phyloP scores from a whole-genome alignment of 2,329 filamentous ascomycete genomes.

The Microdochium trichocladiopsis region DNA sequence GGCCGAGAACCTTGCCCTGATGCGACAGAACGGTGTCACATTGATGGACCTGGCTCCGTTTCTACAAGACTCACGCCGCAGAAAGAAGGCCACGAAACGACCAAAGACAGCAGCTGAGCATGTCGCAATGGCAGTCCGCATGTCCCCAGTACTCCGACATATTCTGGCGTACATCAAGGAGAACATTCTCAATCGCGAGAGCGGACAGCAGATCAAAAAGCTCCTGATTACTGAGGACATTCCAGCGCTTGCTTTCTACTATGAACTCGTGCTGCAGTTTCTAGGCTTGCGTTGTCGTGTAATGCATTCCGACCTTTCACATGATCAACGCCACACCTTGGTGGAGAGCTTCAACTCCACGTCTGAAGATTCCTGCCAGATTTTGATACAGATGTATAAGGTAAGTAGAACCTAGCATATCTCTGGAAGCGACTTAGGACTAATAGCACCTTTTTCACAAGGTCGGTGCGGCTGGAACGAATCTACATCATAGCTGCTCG shows the following conservation, averaged over 20 bases:
- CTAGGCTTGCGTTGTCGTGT: constrained; percentile 16
- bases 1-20: constrained; percentile 6
- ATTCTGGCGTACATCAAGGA: constrained; percentile 15
- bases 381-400: constrained; percentile 20
- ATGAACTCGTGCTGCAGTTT: constrained; percentile 18
- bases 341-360: constrained; percentile 16
- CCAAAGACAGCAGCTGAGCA: constrained; percentile 13
- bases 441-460: too few species aligned
- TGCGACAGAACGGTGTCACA: constrained; percentile 12
- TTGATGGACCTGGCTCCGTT: constrained; percentile 13
- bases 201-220: constrained; percentile 14
- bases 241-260: constrained; percentile 19
- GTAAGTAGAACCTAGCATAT: constrained; percentile 18
- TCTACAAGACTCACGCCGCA: constrained; percentile 3
- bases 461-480: background rate
- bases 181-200: constrained; percentile 9
- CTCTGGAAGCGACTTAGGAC: too few species aligned
- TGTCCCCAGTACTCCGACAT: constrained; percentile 16
- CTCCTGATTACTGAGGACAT: constrained; percentile 17
- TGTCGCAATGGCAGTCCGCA: constrained; percentile 12
- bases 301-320: constrained; percentile 13
- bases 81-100: constrained; percentile 2
- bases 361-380: constrained; percentile 11
- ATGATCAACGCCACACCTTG: constrained; percentile 12
- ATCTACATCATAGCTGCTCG: constrained; percentile 17